Evolutionary conservation across 805 yeast species (phyloP).

Genomic region (Wickerhamomyces subpelliculosus): DNA sequence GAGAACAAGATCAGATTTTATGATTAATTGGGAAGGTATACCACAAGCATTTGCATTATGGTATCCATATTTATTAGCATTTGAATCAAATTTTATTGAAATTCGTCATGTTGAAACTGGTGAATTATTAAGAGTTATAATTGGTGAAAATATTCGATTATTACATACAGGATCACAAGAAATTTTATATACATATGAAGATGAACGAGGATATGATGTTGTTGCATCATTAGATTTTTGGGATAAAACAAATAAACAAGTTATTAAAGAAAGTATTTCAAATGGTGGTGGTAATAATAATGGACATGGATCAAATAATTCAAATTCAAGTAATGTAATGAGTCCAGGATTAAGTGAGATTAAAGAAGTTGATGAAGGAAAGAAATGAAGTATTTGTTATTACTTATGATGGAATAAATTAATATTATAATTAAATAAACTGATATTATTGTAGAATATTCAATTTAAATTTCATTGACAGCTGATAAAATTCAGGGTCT

Average conservation of each 20-base stretch:
- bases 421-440: too few relatives aligned
- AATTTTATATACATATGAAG: constrained; percentile 86
- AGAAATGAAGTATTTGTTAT: neutral
- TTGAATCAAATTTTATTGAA: constrained; percentile 86
- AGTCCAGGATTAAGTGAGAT: constrained; percentile 12
- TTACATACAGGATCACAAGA: constrained; percentile 89
- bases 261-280: neutral
- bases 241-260: constrained; percentile 33
- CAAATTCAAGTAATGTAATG: neutral
- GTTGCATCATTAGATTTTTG: constrained; percentile 91
- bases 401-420: too few relatives aligned
- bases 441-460: too few relatives aligned
- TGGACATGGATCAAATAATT: too few relatives aligned
- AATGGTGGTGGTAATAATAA: too few relatives aligned
- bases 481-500: too few relatives aligned
- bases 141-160: constrained; percentile 87
- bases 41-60: constrained; percentile 90
- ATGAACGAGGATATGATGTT: constrained; percentile 84
- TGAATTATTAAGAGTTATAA: constrained; percentile 77
- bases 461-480: too few relatives aligned
- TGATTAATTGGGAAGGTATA: constrained; percentile 93
- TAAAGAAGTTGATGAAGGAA: constrained; percentile 15
- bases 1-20: constrained; percentile 92
- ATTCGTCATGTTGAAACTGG: constrained; percentile 87
- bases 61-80: constrained; percentile 89